A percentile compares a stretch with the other conserved stretches of the same genome.
Evolutionary conservation across 2,329 filamentous ascomycete genomes (phyloP).

Genomic region (Aureobasidium vineae): DNA sequence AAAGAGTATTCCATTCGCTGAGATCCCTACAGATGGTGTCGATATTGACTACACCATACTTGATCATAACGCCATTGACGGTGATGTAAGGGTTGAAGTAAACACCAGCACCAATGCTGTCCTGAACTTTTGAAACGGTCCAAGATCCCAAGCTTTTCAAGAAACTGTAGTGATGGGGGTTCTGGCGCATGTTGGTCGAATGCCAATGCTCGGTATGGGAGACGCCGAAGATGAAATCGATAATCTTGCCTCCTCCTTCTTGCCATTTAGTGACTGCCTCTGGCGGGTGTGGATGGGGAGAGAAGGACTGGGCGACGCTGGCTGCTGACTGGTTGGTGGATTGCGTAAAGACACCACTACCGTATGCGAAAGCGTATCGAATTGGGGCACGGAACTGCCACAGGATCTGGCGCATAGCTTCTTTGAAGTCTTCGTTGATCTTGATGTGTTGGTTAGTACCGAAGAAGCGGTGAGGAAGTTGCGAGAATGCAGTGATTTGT

Average conservation of each 20-base stretch:
- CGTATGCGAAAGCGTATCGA: constrained; percentile 95
- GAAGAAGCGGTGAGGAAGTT: constrained; percentile 76
- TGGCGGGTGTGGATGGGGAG: constrained; percentile 79
- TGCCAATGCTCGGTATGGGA: constrained; percentile 97
- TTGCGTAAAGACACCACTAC: constrained; percentile 93
- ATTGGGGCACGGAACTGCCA: constrained; percentile 93
- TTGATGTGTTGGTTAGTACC: constrained; percentile 95
- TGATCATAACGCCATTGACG: constrained; percentile 92
- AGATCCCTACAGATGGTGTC: constrained; percentile 85
- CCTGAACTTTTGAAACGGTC: constrained; percentile 79
- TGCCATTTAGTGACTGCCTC: constrained; percentile 80
- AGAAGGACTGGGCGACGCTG: constrained; percentile 50
- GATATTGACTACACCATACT: constrained; percentile 95
- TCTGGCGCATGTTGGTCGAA: constrained; percentile 82
- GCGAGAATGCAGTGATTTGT: constrained; percentile 66
- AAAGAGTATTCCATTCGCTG: constrained; percentile 88
- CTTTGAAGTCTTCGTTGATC: constrained; percentile 94
- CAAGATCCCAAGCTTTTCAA: constrained; percentile 81
- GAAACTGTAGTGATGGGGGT: constrained; percentile 88
- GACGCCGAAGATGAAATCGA: constrained; percentile 97
- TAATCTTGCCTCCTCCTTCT: constrained; percentile 88
- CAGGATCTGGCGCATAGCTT: constrained; percentile 79
- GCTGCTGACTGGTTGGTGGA: constrained; percentile 45
- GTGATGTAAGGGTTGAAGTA: constrained; percentile 98
- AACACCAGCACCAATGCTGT: constrained; percentile 84